Evolutionary conservation across 129 eudicot genomes (phyloP).

Genomic region (Artemisia argyi): DNA sequence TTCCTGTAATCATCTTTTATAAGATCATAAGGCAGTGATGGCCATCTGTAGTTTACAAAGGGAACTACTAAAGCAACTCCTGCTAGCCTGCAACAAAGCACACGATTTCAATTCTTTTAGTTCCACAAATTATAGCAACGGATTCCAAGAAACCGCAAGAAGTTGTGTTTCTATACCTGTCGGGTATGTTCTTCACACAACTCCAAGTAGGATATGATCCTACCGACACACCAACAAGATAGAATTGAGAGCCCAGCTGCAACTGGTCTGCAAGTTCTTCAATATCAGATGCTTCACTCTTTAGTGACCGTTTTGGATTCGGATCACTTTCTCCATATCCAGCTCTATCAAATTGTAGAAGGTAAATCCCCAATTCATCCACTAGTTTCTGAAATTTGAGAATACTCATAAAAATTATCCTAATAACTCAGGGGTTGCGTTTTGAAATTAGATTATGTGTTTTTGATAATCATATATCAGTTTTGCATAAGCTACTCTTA

Average conservation of each 20-base stretch:
- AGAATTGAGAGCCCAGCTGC: constrained; percentile 73
- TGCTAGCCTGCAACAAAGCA: constrained; percentile 57
- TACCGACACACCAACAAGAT: constrained; percentile 77
- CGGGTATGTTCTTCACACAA: constrained; percentile 80
- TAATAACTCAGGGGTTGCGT: neutral
- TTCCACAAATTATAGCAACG: neutral
- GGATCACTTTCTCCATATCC: constrained; percentile 99
- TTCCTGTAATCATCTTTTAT: constrained; percentile 76
- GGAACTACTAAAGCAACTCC: constrained; percentile 88
- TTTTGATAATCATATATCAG: no score
- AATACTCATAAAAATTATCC: neutral
- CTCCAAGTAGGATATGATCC: constrained; percentile 90
- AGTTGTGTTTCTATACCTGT: constrained; percentile 50
- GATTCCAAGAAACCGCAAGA: neutral
- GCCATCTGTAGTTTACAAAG: constrained; percentile 79
- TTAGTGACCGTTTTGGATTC: constrained; percentile 67
- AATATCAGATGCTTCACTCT: constrained; percentile 86
- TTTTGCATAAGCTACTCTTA: no score
- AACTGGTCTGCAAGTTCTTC: constrained; percentile 91
- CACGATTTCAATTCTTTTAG: constrained; percentile 13
- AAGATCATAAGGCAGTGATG: constrained; percentile 68
- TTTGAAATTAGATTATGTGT: no score
- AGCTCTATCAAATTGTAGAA: constrained; percentile 83
- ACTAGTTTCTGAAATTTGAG: constrained; percentile 57
- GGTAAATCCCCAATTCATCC: constrained; percentile 67